These are phyloP conservation scores for Nakazawaea laoshanensis DNA, from an alignment of 805 yeast genomes.

Conservation along the genomic window DNA sequence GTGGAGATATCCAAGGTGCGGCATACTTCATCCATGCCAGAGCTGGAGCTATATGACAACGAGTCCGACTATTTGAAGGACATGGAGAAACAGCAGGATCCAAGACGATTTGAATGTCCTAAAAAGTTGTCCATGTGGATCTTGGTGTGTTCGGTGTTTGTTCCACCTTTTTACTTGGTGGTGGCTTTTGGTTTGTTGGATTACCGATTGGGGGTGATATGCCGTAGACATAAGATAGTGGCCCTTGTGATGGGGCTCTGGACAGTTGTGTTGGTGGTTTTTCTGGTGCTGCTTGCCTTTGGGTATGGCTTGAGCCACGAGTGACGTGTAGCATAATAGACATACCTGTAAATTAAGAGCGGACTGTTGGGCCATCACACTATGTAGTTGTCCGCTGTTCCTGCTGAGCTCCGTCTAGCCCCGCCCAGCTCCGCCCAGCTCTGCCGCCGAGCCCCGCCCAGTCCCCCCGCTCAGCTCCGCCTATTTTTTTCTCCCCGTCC, in stretches of 20 bases:
- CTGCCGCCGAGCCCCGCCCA: too few species aligned
- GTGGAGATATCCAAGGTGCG: too few species aligned
- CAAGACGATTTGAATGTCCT: slow-evolving; percentile 5
- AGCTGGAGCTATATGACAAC: too few species aligned
- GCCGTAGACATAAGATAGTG: not conserved
- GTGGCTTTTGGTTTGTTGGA: slow-evolving; percentile 7
- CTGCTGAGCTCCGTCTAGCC: not conserved
- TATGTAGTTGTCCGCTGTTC: too few species aligned
- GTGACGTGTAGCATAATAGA: too few species aligned
- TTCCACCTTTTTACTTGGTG: slow-evolving; percentile 9
- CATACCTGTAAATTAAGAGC: too few species aligned
- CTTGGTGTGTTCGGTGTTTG: slow-evolving; percentile 3
- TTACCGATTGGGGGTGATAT: not conserved
- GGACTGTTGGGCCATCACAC: too few species aligned
- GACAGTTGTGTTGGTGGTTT: slow-evolving; percentile 1
- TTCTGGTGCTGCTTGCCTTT: slow-evolving; percentile 6
- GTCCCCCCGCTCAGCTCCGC: not conserved
- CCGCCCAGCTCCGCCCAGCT: not conserved
- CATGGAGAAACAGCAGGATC: too few species aligned
- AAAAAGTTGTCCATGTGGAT: not conserved
- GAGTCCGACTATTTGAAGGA: too few species aligned
- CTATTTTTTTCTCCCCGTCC: not conserved
- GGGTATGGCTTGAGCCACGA: slow-evolving; percentile 9
- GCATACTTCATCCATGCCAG: too few species aligned
- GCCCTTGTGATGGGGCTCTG: slow-evolving; percentile 2